Evolutionary conservation across 805 yeast species (phyloP).

Genomic region (Barnettozyma botsteinii): DNA sequence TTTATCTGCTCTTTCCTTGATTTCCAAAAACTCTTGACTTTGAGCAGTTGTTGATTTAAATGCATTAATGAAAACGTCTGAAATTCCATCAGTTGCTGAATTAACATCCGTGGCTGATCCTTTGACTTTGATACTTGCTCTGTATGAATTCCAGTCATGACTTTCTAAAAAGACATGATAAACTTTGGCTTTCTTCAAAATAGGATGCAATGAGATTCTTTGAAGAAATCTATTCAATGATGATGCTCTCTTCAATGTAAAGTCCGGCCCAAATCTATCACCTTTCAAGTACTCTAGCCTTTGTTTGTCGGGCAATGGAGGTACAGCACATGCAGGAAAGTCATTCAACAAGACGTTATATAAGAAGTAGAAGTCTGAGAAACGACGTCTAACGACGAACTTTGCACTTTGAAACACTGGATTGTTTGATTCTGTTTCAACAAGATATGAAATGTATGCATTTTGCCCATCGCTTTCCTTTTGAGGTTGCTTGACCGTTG

Average conservation of each 20-base stretch:
- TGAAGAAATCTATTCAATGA: slow-evolving; percentile 72
- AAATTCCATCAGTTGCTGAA: slow-evolving; percentile 55
- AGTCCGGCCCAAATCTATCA: slow-evolving; percentile 80
- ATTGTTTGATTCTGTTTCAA: slow-evolving; percentile 57
- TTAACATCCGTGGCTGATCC: slow-evolving; percentile 13
- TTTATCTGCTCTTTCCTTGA: slow-evolving; percentile 75
- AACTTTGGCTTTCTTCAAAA: slow-evolving; percentile 60
- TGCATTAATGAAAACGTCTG: slow-evolving; percentile 92
- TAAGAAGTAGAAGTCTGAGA: slow-evolving; percentile 78
- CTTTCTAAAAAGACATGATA: slow-evolving; percentile 69
- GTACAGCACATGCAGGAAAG: slow-evolving; percentile 79
- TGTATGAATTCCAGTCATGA: slow-evolving; percentile 67
- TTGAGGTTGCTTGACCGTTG: slow-evolving; percentile 52
- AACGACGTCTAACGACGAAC: slow-evolving; percentile 67
- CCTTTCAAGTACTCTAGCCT: slow-evolving; percentile 90
- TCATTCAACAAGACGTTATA: slow-evolving; percentile 72
- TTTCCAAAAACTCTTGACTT: slow-evolving; percentile 74
- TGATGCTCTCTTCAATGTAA: slow-evolving; percentile 75
- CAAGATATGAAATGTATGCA: slow-evolving; percentile 67
- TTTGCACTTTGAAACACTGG: slow-evolving; percentile 44
- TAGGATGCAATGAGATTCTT: slow-evolving; percentile 70
- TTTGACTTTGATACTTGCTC: slow-evolving; percentile 43
- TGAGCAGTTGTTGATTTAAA: slow-evolving; percentile 68
- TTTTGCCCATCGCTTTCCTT: slow-evolving; percentile 72
- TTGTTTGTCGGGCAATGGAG: slow-evolving; percentile 92